A percentile compares a stretch with the other conserved stretches of the same genome.
These are phyloP conservation scores for Torulaspora maleeae DNA, from an alignment of 805 yeast genomes.

Conservation along the genomic window DNA sequence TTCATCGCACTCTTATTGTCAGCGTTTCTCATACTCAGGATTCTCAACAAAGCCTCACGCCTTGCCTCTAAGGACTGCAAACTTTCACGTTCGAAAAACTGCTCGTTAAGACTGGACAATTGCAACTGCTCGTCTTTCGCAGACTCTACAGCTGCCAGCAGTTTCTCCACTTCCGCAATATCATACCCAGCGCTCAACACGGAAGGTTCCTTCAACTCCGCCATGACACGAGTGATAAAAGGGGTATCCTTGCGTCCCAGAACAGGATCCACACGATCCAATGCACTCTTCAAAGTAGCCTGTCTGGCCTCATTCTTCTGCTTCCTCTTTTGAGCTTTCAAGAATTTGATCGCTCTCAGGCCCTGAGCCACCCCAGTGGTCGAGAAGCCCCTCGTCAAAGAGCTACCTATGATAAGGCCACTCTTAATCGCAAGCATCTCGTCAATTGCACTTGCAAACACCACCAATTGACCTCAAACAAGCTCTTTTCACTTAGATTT, in stretches of 20 bases:
- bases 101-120: conserved; percentile 26
- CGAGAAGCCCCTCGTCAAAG: conserved; percentile 11
- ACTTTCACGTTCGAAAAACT: conserved; percentile 21
- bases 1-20: conserved; percentile 52
- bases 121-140: conserved; percentile 27
- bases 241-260: conserved; percentile 65
- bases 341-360: conserved; percentile 30
- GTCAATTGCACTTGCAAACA: background rate
- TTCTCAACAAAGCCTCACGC: conserved; percentile 64
- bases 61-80: conserved; percentile 49
- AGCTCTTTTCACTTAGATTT: background rate
- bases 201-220: conserved; percentile 61
- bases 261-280: conserved; percentile 70
- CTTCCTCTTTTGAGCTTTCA: conserved; percentile 34
- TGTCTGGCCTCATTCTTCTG: conserved; percentile 37
- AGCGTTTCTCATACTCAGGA: conserved; percentile 70
- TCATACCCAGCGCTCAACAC: conserved; percentile 58
- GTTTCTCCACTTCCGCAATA: conserved; percentile 63
- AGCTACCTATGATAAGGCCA: background rate
- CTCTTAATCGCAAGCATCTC: conserved; percentile 1
- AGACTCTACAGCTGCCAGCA: conserved; percentile 54
- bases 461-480: background rate
- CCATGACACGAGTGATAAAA: conserved; percentile 61
- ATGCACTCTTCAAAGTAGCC: conserved; percentile 21
- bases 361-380: conserved; percentile 11